phyloP scores from a whole-genome alignment of 2,329 filamentous ascomycete genomes.

The Fusarium longipes region DNA sequence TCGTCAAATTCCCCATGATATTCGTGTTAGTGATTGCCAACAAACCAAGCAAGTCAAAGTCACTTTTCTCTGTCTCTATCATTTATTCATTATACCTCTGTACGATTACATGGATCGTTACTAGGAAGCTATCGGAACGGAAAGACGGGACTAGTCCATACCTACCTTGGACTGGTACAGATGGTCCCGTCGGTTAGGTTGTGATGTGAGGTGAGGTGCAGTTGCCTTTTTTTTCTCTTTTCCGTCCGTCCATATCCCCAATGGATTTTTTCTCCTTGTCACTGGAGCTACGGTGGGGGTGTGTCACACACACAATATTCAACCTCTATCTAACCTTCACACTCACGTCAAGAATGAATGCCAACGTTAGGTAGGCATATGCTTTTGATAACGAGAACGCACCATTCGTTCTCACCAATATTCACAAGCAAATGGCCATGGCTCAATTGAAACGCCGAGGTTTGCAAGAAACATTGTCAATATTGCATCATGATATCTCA shows the following conservation, averaged over 20 bases:
- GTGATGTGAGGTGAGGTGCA: constrained; percentile 21
- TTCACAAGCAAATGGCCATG: constrained; percentile 35
- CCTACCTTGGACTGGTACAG: constrained; percentile 8
- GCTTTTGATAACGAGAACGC: constrained; percentile 1
- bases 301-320: constrained; percentile 25
- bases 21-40: constrained; percentile 8
- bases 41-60: constrained; percentile 2
- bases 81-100: constrained; percentile 21
- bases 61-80: too few species aligned
- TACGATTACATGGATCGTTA: not conserved
- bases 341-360: constrained; percentile 1
- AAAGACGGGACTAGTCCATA: constrained; percentile 18
- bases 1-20: not conserved
- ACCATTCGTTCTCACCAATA: constrained; percentile 35
- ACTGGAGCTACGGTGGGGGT: constrained; percentile 37
- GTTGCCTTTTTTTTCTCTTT: constrained; percentile 19
- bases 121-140: constrained; percentile 35
- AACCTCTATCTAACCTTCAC: constrained; percentile 30
- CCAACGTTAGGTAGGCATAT: not conserved
- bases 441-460: constrained; percentile 19
- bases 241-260: constrained; percentile 39
- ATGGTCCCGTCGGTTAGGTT: constrained; percentile 8
- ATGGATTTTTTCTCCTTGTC: constrained; percentile 41
- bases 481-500: constrained; percentile 3
- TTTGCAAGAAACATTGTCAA: not conserved